Conservation (phyloP, 2,329 filamentous ascomycete species). For the Exserohilum turcica region DNA sequence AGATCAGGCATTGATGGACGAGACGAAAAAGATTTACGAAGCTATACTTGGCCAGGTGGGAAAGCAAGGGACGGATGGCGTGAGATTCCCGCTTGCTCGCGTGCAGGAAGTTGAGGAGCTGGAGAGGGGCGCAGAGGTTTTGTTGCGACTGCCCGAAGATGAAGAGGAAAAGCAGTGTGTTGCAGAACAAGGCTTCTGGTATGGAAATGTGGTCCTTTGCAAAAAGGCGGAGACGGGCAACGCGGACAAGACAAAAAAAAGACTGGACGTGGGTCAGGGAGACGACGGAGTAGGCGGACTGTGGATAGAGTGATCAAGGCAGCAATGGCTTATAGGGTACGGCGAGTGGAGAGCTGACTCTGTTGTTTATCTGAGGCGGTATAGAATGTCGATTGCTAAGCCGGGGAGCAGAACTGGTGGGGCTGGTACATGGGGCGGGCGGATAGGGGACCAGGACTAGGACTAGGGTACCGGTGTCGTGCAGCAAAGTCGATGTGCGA, state of each 20-base stretch:
- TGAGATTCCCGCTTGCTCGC: conserved; percentile 19
- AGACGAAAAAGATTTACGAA: conserved; percentile 19
- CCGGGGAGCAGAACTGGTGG: no score
- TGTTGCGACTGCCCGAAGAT: conserved; percentile 26
- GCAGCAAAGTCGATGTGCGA: neutral
- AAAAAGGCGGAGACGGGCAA: conserved; percentile 15
- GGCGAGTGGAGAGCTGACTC: no score
- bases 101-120: conserved; percentile 23
- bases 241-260: conserved; percentile 11
- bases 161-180: conserved; percentile 24
- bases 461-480: no score
- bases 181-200: conserved; percentile 29
- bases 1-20: conserved; percentile 19
- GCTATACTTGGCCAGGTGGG: conserved; percentile 20
- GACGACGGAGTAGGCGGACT: conserved; percentile 26
- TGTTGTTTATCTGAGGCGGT: no score
- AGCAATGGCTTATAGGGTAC: no score
- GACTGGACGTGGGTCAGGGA: conserved; percentile 19
- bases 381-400: no score
- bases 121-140: conserved; percentile 22
- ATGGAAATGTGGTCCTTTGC: conserved; percentile 34
- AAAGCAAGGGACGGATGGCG: neutral
- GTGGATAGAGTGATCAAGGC: no score
- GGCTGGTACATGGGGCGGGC: no score
- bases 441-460: neutral